These are phyloP conservation scores for Eucalyptus cloeziana DNA, from an alignment of 345 rosid genomes.

Conservation along the genomic window DNA sequence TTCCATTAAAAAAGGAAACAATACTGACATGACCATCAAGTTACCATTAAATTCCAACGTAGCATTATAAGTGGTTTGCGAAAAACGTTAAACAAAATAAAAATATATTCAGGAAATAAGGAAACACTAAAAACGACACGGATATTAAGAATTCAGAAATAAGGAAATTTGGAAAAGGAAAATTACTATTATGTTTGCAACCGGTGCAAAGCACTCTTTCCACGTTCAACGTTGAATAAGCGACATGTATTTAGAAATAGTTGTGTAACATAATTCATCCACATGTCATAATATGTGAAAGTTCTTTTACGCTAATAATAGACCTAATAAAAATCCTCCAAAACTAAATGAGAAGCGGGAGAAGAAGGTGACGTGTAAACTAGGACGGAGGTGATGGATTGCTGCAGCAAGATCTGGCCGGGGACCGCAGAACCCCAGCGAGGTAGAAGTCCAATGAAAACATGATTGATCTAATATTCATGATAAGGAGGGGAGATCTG, in stretches of 20 bases:
- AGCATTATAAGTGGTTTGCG: not conserved
- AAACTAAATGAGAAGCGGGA: not conserved
- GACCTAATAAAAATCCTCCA: not conserved
- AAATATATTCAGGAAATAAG: not conserved
- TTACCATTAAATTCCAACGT: not conserved
- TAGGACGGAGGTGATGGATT: not conserved
- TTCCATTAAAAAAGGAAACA: not conserved
- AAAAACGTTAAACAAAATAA: not conserved
- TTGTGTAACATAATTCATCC: not conserved
- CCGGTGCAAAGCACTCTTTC: not conserved
- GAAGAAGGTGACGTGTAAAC: not conserved
- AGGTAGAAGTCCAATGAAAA: not conserved
- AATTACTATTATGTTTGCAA: rapidly evolving
- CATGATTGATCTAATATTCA: not conserved
- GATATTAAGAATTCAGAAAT: not conserved
- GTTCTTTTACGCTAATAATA: not conserved
- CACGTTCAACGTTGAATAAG: too few relatives aligned
- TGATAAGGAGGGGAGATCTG: not conserved
- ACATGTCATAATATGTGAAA: not conserved
- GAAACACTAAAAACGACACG: too few relatives aligned
- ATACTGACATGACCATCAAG: not conserved
- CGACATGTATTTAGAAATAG: too few relatives aligned
- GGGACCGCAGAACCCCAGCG: not conserved
- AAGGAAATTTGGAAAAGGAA: not conserved
- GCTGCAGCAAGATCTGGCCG: not conserved